Evolutionary conservation across 2,329 filamentous ascomycete species (phyloP).

Genomic region (Venturia aucupariae): DNA sequence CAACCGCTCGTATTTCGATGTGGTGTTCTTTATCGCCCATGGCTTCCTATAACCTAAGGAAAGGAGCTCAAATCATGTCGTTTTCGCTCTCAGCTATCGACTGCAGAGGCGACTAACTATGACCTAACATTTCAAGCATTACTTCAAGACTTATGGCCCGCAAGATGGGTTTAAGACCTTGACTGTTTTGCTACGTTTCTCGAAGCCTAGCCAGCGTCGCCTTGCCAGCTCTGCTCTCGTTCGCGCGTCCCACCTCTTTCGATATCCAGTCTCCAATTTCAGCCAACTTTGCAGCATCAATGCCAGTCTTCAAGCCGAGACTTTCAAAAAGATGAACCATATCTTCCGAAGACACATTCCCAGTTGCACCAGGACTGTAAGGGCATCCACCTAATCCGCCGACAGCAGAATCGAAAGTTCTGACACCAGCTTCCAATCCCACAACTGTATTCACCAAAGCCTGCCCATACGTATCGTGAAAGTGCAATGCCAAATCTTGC

Average conservation of each 20-base stretch:
- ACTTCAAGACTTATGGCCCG: too few relatives aligned
- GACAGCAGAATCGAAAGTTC: constrained; percentile 72
- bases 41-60: too few relatives aligned
- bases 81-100: too few relatives aligned
- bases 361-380: constrained; percentile 75
- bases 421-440: constrained; percentile 65
- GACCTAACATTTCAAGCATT: too few relatives aligned
- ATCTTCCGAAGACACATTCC: constrained; percentile 79
- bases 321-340: constrained; percentile 68
- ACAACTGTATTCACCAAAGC: constrained; percentile 75
- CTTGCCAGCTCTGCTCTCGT: constrained; percentile 32
- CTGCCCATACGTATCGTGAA: constrained; percentile 83
- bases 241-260: constrained; percentile 25
- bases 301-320: constrained; percentile 64
- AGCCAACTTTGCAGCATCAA: constrained; percentile 35
- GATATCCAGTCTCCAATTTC: constrained; percentile 32
- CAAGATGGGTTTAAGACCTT: too few relatives aligned
- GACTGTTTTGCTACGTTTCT: neutral
- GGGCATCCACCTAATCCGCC: constrained; percentile 77
- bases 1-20: too few relatives aligned
- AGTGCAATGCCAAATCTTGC: constrained; percentile 70
- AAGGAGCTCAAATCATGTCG: too few relatives aligned
- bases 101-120: too few relatives aligned
- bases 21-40: too few relatives aligned
- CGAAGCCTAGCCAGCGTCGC: constrained; percentile 26